phyloP scores from a whole-genome alignment of 208 protist species.

The Crithidia bombi region DNA sequence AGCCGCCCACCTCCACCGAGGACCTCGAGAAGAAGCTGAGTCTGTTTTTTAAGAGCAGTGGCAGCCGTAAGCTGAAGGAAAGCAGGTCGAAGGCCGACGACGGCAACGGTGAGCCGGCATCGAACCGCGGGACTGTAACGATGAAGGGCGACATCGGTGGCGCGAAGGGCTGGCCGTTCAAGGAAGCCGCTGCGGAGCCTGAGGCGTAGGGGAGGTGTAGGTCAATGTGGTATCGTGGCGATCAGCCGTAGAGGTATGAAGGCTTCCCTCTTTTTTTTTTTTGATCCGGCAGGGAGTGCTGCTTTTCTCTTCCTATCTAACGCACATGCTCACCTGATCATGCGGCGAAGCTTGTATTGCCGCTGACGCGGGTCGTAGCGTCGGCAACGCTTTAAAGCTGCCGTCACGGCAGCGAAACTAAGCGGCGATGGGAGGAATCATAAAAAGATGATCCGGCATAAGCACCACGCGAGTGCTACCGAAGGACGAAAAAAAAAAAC shows the following conservation, averaged over 20 bases:
- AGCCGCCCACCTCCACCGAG: slow-evolving; percentile 35
- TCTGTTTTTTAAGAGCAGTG: slow-evolving; percentile 70
- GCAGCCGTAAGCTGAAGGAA: slow-evolving; percentile 46
- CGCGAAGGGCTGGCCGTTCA: slow-evolving; percentile 42
- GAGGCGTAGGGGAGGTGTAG: not conserved
- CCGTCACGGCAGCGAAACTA: too few species aligned
- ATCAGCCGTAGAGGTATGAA: too few species aligned
- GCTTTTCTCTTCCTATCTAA: too few species aligned
- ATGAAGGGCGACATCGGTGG: slow-evolving; percentile 60
- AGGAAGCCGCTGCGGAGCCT: slow-evolving; percentile 4
- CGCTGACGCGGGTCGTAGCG: too few species aligned
- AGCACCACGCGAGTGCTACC: not conserved
- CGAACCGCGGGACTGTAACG: slow-evolving; percentile 42
- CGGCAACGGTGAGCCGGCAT: slow-evolving; percentile 16
- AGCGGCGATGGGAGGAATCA: too few species aligned
- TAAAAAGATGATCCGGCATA: too few species aligned
- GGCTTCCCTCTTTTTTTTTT: slow-evolving; percentile 4
- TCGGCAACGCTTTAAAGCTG: too few species aligned
- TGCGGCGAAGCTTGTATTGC: too few species aligned
- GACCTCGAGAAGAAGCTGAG: slow-evolving; percentile 80
- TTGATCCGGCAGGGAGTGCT: too few species aligned
- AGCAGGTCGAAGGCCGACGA: slow-evolving; percentile 34
- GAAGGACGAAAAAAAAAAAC: not conserved
- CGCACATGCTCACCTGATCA: too few species aligned
- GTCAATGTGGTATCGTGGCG: not conserved